Evolutionary conservation across 2,329 filamentous ascomycete genomes (phyloP).

Genomic region (Cercospora canescens): DNA sequence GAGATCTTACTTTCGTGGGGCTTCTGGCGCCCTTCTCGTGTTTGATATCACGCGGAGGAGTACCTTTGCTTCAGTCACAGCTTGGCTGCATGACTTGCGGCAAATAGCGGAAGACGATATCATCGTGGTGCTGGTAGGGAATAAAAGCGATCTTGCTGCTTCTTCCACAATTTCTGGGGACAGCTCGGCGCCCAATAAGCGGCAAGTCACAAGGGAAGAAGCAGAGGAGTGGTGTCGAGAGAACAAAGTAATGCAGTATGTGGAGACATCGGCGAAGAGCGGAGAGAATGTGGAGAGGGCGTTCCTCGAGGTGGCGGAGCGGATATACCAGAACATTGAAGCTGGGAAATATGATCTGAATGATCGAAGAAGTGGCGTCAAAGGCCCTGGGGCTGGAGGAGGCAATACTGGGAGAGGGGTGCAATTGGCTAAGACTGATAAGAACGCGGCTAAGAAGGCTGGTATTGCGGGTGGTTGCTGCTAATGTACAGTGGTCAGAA

Average conservation of each 20-base stretch:
- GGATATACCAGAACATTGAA: constrained; percentile 96
- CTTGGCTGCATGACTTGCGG: constrained; percentile 91
- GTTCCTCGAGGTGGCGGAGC: constrained; percentile 88
- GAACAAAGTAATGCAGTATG: constrained; percentile 88
- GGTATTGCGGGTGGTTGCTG: constrained; percentile 31
- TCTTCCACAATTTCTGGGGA: constrained; percentile 40
- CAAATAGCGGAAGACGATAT: constrained; percentile 96
- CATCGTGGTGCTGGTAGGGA: constrained; percentile 90
- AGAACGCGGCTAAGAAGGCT: constrained; percentile 33
- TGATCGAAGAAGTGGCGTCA: constrained; percentile 88
- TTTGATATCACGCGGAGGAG: constrained; percentile 87
- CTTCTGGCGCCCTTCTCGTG: constrained; percentile 76
- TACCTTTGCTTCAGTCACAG: constrained; percentile 84
- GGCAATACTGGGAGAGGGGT: constrained; percentile 44
- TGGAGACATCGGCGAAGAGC: constrained; percentile 94
- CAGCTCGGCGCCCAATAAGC: constrained; percentile 55
- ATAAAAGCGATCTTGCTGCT: constrained; percentile 81
- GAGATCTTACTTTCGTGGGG: constrained; percentile 86
- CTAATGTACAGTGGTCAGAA: constrained; percentile 8
- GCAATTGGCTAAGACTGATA: constrained; percentile 47
- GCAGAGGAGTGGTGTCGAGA: constrained; percentile 84
- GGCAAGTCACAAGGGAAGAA: constrained; percentile 79
- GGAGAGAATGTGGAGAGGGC: constrained; percentile 92
- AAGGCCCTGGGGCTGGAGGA: constrained; percentile 60
- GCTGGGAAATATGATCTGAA: constrained; percentile 93